Conservation (phyloP, 495 filamentous ascomycete genomes). For the Apiosordaria backusii region DNA sequence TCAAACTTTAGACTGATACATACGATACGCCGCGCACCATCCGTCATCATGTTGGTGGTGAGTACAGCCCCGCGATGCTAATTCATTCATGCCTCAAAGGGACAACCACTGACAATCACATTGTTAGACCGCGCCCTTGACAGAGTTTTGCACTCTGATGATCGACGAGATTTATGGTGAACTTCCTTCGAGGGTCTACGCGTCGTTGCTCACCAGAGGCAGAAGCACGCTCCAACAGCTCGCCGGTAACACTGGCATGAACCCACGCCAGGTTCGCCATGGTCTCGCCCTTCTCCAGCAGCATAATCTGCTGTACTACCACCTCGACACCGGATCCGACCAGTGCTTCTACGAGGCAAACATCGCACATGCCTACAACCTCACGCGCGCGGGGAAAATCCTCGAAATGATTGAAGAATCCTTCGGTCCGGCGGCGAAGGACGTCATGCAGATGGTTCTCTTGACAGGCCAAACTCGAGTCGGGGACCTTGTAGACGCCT, state of each 20-base stretch:
- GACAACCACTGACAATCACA: slow-evolving; percentile 7
- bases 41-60: slow-evolving; percentile 41
- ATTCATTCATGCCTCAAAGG: neutral
- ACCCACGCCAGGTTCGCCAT: slow-evolving; percentile 64
- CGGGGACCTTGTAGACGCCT: slow-evolving; percentile 57
- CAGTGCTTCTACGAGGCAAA: slow-evolving; percentile 78
- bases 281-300: slow-evolving; percentile 82
- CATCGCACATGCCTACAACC: slow-evolving; percentile 66
- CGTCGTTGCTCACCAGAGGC: slow-evolving; percentile 71
- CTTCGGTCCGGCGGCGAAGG: slow-evolving; percentile 65
- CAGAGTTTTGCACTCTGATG: slow-evolving; percentile 85
- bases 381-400: slow-evolving; percentile 80
- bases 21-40: slow-evolving; percentile 11
- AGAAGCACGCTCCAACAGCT: slow-evolving; percentile 68
- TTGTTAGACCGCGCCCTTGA: slow-evolving; percentile 53
- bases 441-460: slow-evolving; percentile 69
- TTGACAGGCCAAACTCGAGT: slow-evolving; percentile 74
- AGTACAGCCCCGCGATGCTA: slow-evolving; percentile 22
- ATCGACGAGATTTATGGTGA: slow-evolving; percentile 85
- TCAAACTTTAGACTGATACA: slow-evolving; percentile 15
- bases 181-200: slow-evolving; percentile 78
- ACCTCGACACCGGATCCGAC: slow-evolving; percentile 58
- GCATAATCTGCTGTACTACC: slow-evolving; percentile 77
- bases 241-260: slow-evolving; percentile 62
- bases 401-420: slow-evolving; percentile 66